Conservation (phyloP, 1,284 basidiomycete genomes). For the Porogramme epimiltina region DNA sequence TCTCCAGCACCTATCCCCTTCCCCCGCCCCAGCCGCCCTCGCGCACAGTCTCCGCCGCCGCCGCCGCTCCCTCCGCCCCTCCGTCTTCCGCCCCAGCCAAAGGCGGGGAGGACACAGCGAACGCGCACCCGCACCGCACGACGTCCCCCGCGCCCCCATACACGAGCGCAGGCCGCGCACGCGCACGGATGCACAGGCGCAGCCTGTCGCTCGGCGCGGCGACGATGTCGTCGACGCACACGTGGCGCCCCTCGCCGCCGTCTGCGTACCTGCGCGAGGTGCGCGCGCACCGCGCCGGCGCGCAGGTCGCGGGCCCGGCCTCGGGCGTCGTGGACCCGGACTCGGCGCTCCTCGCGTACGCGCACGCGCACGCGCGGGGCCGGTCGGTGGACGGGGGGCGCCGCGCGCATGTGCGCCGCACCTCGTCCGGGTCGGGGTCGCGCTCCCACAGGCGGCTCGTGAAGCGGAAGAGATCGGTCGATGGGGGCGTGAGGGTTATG, state of each 20-base stretch:
- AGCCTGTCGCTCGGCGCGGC: no score
- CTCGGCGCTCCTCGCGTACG: background rate
- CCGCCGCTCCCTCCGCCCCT: background rate
- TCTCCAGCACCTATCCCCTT: no score
- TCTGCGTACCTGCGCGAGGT: no score
- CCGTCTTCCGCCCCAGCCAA: background rate
- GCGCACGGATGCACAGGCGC: no score
- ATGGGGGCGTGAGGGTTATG: background rate
- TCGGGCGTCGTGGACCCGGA: background rate
- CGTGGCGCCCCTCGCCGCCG: no score
- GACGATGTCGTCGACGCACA: no score
- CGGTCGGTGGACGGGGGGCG: background rate
- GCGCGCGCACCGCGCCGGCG: background rate
- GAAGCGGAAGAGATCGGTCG: background rate
- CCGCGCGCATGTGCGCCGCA: background rate
- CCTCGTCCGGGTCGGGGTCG: background rate
- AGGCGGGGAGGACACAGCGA: background rate
- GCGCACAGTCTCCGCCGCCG: background rate
- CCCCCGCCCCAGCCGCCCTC: background rate
- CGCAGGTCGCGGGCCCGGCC: background rate
- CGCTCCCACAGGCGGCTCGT: background rate
- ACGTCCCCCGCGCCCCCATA: background rate
- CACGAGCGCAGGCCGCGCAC: background rate
- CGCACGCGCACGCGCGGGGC: background rate
- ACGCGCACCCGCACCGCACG: background rate